phyloP scores from a whole-genome alignment of 257 asterid species.

The Solanum neorickii region DNA sequence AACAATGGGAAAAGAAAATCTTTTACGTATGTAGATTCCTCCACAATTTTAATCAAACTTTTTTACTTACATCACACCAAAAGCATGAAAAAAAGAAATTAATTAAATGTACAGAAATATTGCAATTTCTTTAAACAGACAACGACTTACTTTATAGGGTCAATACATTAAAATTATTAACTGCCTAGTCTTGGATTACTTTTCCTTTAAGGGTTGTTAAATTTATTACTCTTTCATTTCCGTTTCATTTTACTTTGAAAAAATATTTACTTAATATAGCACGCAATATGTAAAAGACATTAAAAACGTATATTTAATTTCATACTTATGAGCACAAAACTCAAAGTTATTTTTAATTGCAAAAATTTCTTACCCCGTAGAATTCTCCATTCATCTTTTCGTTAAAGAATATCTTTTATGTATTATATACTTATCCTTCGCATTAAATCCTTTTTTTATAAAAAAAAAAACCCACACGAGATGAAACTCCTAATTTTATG shows the following conservation, averaged over 20 bases:
- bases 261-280: background rate
- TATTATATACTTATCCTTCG: too few relatives aligned
- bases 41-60: background rate
- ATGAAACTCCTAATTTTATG: too few relatives aligned
- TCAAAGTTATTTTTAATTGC: too few relatives aligned
- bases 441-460: too few relatives aligned
- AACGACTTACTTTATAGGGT: background rate
- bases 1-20: background rate
- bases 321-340: too few relatives aligned
- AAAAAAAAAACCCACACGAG: too few relatives aligned
- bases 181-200: background rate
- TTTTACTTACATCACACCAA: background rate
- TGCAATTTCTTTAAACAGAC: background rate
- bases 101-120: background rate
- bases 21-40: background rate
- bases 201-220: background rate
- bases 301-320: too few relatives aligned
- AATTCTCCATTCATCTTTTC: too few relatives aligned
- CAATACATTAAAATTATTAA: background rate
- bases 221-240: background rate
- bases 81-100: background rate
- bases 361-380: background rate
- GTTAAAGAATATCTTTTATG: too few relatives aligned
- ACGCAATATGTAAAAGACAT: too few relatives aligned
- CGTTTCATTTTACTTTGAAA: background rate